Base-by-base conservation (phyloP, 192 early-diverging fungal genomes). In the Entomortierella parvispora region DNA sequence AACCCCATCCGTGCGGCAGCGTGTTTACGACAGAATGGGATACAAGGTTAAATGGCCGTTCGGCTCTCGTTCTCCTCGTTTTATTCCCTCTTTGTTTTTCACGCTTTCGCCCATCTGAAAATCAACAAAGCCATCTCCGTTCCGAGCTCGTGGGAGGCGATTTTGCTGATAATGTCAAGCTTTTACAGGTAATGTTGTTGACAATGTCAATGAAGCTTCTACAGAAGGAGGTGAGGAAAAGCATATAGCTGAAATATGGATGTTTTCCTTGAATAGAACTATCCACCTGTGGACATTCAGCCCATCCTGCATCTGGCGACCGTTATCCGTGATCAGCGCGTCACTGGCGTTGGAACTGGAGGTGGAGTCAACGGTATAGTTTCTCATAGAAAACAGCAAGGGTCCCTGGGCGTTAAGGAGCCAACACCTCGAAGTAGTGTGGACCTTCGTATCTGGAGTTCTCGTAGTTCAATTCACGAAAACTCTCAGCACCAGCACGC, bases 91-190 rank as follows among this genome's bases (percentile, higher is more conserved):
- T 14, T 45, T 55, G 33, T 64, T 33, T 31, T 37, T 22, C 1
- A 12, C 37, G 37, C 37, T 9, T 9, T 40, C 37, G 5, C 37
- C 7, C 5, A 5, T 40, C 5, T 40, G 37, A 40, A 40, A 5
- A 40, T 12, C 5, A 40, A 40, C 5, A 40, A 40, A 88, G 85
- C 20, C 84, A 85, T 53, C 68, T 90, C 32, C 81, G 87, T 9
- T 52, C 64, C 23, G 82, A 84, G 9, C 81, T 93, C n/a, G 58
- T 92, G 61, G 43, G 53, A 9, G 85, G 86, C 2, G 76, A 83
- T 49, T 91, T 93, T 74, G 84, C 83, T 17, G 88, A 88, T 53
- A 90, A 87, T 65, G 60, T 91, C 45, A 76, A 80, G 46, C 28
- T 91, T 17, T 62, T 91, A 33, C 90, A 90, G 81, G 89, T 89